Percentiles rank a stretch among this genome's conserved stretches.
phyloP scores from a whole-genome alignment of 73 alveolate genomes.

The Paramecium sonneborni region DNA sequence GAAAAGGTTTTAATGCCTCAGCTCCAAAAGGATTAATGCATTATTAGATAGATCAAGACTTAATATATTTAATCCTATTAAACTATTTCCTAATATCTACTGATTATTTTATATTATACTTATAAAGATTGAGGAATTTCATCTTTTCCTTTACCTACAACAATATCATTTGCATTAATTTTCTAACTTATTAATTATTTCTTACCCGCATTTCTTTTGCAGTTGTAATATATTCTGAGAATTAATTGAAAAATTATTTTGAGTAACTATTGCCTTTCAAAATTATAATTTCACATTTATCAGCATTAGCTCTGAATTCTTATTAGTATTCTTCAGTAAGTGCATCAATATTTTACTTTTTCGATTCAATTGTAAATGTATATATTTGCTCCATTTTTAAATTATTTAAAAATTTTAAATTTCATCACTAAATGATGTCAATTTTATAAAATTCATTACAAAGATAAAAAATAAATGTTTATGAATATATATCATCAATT shows the following conservation, averaged over 20 bases:
- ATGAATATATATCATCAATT: background rate
- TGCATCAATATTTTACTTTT: slow-evolving; percentile 19
- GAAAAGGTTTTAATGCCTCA: slow-evolving; percentile 64
- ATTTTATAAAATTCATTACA: background rate
- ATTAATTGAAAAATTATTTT: slow-evolving; percentile 50
- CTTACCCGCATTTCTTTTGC: background rate
- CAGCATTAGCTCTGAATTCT: background rate
- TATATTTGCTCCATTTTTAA: slow-evolving; percentile 40
- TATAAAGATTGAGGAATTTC: slow-evolving; percentile 61
- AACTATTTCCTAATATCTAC: slow-evolving; percentile 38
- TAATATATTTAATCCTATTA: slow-evolving; percentile 53
- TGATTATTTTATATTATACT: background rate
- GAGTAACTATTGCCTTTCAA: slow-evolving; percentile 66
- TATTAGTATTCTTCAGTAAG: background rate
- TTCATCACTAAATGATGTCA: background rate
- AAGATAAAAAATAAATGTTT: background rate
- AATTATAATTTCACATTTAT: slow-evolving; percentile 21
- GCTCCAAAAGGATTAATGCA: slow-evolving; percentile 72
- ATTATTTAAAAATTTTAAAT: slow-evolving; percentile 33
- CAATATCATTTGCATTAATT: slow-evolving; percentile 58
- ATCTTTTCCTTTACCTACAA: slow-evolving; percentile 61
- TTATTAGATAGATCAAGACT: slow-evolving; percentile 60
- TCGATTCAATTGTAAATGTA: slow-evolving; percentile 13
- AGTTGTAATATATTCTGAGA: slow-evolving; percentile 39
- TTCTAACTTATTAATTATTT: background rate